These are phyloP conservation scores for Tolypocladium paradoxum DNA, from an alignment of 2,329 filamentous ascomycete genomes.

Conservation along the genomic window DNA sequence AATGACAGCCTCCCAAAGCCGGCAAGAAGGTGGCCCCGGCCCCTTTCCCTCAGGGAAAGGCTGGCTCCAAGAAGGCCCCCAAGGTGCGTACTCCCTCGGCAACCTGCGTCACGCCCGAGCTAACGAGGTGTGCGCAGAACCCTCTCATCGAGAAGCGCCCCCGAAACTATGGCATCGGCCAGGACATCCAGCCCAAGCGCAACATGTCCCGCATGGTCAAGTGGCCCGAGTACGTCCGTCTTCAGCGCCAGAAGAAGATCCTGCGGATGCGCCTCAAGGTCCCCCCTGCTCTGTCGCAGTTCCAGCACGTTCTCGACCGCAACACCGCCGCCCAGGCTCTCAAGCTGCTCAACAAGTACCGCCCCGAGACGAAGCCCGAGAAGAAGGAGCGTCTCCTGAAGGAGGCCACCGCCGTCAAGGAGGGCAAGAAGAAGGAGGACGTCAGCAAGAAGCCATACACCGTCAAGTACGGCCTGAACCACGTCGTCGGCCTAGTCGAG, in stretches of 20 bases:
- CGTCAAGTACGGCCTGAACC: constrained; percentile 99
- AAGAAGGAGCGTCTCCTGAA: constrained; percentile 99
- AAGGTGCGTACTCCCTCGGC: constrained; percentile 59
- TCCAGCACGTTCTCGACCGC: constrained; percentile 93
- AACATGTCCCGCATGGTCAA: constrained; percentile 98
- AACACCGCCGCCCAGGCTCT: constrained; percentile 94
- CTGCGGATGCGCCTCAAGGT: constrained; percentile 98
- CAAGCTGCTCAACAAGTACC: constrained; percentile 99
- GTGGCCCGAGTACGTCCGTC: constrained; percentile 98
- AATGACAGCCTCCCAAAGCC: constrained; percentile 99
- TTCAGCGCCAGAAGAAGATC: constrained; percentile 91
- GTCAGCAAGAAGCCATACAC: constrained; percentile 99
- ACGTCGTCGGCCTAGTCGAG: constrained; percentile 93
- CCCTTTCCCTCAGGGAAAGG: constrained; percentile 92
- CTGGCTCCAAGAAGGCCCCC: constrained; percentile 82
- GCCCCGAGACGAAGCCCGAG: constrained; percentile 96
- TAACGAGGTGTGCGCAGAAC: constrained; percentile 51
- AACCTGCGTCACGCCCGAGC: neutral
- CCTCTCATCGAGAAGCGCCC: constrained; percentile 97
- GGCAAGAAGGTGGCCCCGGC: constrained; percentile 98
- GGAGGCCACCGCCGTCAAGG: constrained; percentile 94
- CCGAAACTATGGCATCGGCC: constrained; percentile 96
- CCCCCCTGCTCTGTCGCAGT: constrained; percentile 92
- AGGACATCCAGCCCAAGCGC: constrained; percentile 94
- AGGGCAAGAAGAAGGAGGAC: constrained; percentile 99